Conservation (phyloP, 495 filamentous ascomycete species). For the Penicillium canariense region DNA sequence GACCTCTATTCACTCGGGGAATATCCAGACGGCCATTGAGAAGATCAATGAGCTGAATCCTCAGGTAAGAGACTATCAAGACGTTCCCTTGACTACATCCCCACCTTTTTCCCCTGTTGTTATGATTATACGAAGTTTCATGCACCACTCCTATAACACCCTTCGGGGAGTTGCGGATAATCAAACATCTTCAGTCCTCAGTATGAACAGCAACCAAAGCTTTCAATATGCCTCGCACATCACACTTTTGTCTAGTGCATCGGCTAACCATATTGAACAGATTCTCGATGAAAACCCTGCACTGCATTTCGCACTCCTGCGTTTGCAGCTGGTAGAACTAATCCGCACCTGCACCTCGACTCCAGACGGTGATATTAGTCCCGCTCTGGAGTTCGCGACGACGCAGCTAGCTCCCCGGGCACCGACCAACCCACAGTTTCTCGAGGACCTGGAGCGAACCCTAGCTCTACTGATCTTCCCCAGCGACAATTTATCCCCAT, state of each 20-base stretch:
- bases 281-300: conserved; percentile 81
- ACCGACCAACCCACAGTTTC: conserved; percentile 73
- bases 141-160: conserved; percentile 96
- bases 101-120: conserved; percentile 39
- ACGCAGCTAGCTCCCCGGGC: conserved; percentile 83
- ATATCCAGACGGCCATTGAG: conserved; percentile 82
- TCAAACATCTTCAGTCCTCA: conserved; percentile 92
- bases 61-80: conserved; percentile 61
- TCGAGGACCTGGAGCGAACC: conserved; percentile 85
- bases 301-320: conserved; percentile 86
- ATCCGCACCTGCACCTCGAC: conserved; percentile 70
- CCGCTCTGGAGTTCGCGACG: conserved; percentile 84
- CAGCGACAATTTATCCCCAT: conserved; percentile 68
- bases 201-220: conserved; percentile 68
- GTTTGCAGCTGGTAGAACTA: conserved; percentile 89
- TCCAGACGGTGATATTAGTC: conserved; percentile 69
- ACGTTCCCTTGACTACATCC: conserved; percentile 7
- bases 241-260: conserved; percentile 13
- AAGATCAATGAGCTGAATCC: conserved; percentile 86
- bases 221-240: conserved; percentile 9
- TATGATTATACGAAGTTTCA: conserved; percentile 97
- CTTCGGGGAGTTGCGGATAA: conserved; percentile 85
- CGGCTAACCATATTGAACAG: conserved; percentile 50
- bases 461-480: conserved; percentile 92
- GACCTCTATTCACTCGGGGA: conserved; percentile 74